These are phyloP conservation scores for Chytriomyces sp. DNA, from an alignment of 192 early-diverging fungal genomes.

Conservation along the genomic window DNA sequence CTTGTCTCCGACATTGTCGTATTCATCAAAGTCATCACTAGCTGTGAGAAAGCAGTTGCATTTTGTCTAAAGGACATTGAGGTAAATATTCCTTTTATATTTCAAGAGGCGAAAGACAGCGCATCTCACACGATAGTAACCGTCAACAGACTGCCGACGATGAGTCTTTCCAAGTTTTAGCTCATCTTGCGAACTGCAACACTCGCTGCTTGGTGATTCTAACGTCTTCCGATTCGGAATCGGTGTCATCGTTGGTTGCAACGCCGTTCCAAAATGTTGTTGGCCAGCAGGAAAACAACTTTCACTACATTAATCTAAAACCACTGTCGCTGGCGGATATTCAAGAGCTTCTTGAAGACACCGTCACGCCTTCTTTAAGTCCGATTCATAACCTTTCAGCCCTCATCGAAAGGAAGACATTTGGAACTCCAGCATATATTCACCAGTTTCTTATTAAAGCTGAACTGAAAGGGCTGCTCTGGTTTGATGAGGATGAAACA, in stretches of 20 bases:
- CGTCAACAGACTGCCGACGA: slow-evolving; percentile 20
- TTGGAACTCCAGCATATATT: slow-evolving; percentile 53
- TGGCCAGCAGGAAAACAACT: background rate
- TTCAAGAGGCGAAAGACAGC: background rate
- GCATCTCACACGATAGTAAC: background rate
- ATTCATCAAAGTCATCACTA: slow-evolving; percentile 15
- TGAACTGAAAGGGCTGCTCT: slow-evolving; percentile 42
- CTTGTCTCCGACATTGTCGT: slow-evolving; percentile 13
- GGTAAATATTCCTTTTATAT: slow-evolving; percentile 27
- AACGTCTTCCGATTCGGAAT: slow-evolving; percentile 21
- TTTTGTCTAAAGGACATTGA: slow-evolving; percentile 49
- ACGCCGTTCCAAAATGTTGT: slow-evolving; percentile 20
- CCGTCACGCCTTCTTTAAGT: slow-evolving; percentile 39
- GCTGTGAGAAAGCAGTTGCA: slow-evolving; percentile 40
- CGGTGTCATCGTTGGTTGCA: slow-evolving; percentile 2
- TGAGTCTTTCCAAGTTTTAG: slow-evolving; percentile 17
- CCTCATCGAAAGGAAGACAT: slow-evolving; percentile 51
- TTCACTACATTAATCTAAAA: slow-evolving; percentile 37
- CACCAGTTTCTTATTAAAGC: slow-evolving; percentile 47
- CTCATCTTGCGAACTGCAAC: background rate
- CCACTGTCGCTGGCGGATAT: slow-evolving; percentile 43
- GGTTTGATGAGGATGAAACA: slow-evolving; percentile 45
- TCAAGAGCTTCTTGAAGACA: slow-evolving; percentile 44
- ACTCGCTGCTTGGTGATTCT: slow-evolving; percentile 16
- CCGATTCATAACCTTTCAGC: slow-evolving; percentile 42